Evolutionary conservation across 2,329 filamentous ascomycete species (phyloP), one percentile per base, ranked within the genome.

Genomic region (Cladophialophora immunda): DNA sequence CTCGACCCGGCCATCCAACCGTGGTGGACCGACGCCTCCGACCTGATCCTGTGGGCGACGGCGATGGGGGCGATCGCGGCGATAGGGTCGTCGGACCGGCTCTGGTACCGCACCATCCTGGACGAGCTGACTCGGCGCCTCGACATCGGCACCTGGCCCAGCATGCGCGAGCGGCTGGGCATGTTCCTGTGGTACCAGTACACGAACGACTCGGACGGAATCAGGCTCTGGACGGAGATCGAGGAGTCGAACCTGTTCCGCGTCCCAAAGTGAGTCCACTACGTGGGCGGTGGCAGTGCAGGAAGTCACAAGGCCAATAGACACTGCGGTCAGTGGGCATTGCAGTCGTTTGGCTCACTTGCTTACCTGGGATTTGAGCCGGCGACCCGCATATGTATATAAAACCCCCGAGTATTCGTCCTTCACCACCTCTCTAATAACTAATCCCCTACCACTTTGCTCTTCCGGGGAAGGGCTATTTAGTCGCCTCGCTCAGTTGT

Each of bases 1-100:
- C 47, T 71, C 5, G 62, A 73, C 15, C 68, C 74, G 2, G 65
- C 69, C 3, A 60, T 74, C 1, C 66, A 70, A 0, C 50, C 54
- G 0, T 58, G 74, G 7, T 80, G 77, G 78, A 66, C 70, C 0
- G 69, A 72, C 6, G 70, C 72, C 1, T 62, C 72, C 7, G 73
- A 71, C 27, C 64, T 75, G 36, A 69, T 81, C 2, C 64, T 80
- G 15, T 81, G 79, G 79, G 70, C 76, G 3, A 68, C 79, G 6
- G 72, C 73, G 0, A 72, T 81, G 8, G 79, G 78, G 3, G 78
- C 77, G 3, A 80, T 81, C 25, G 78, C 79, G 1, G 76, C 79
- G 0, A 72, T 74, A 15, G 71, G 73, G n/a, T 70, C 71, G 0
- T 68, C 71, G 0, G 72, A 77, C 32, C 75, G 78, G 4, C 50